Evolutionary conservation across 495 filamentous ascomycete genomes (phyloP).

Genomic region (Aspergillus incahuasiensis): DNA sequence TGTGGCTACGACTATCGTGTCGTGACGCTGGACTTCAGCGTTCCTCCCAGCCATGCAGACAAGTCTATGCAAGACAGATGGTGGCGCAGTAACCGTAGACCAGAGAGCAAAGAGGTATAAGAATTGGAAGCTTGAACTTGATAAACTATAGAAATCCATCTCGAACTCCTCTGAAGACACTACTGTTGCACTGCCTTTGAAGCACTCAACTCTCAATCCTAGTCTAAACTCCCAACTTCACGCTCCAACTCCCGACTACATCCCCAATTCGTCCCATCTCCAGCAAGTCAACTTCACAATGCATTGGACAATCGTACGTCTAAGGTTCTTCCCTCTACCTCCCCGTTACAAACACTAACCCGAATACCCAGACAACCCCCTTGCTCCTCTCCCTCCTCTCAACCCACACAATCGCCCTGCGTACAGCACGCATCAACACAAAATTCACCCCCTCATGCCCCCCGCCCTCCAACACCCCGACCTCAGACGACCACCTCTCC

Average conservation of each 20-base stretch:
- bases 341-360: not conserved
- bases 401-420: slow-evolving; percentile 19
- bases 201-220: not conserved
- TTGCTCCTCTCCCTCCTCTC: slow-evolving; percentile 24
- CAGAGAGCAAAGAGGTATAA: not conserved
- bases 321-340: not conserved
- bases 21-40: too few species aligned
- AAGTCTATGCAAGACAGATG: not conserved
- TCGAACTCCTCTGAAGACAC: not conserved
- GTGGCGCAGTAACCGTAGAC: not conserved
- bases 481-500: too few species aligned
- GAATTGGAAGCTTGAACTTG: not conserved
- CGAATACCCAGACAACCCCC: not conserved
- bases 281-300: slow-evolving; percentile 3
- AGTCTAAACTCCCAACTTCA: not conserved
- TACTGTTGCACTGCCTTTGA: not conserved
- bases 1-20: not conserved
- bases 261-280: not conserved
- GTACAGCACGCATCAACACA: slow-evolving; percentile 29
- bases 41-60: slow-evolving; percentile 7
- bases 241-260: not conserved
- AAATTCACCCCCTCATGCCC: slow-evolving; percentile 38
- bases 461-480: too few species aligned
- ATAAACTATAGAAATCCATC: not conserved
- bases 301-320: slow-evolving; percentile 12